Evolutionary conservation across 2,329 filamentous ascomycete species (phyloP).

Genomic region (Pseudocercospora musae): DNA sequence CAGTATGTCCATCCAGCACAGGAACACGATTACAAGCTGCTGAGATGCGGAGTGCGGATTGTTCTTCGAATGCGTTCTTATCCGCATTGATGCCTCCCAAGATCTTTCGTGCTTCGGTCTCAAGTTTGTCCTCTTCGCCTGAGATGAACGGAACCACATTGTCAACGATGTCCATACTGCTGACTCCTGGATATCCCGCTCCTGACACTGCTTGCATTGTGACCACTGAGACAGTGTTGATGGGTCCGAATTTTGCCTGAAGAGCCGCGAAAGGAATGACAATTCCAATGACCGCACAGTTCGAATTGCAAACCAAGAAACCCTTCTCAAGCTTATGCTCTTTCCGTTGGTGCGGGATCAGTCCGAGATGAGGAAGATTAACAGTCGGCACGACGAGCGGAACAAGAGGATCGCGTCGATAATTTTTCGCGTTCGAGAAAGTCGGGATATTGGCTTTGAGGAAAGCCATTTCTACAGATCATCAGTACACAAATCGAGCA

Average conservation of each 20-base stretch:
- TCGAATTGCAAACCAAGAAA: conserved; percentile 95
- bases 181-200: conserved; percentile 85
- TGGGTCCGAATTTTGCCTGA: conserved; percentile 78
- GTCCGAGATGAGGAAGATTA: conserved; percentile 80
- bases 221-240: conserved; percentile 74
- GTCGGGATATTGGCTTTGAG: conserved; percentile 82
- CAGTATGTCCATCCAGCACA: conserved; percentile 93
- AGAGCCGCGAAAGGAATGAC: conserved; percentile 93
- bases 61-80: conserved; percentile 72
- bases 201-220: conserved; percentile 94
- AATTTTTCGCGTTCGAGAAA: conserved; percentile 98
- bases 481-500: conserved; percentile 17
- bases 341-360: conserved; percentile 84
- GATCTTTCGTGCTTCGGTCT: conserved; percentile 93
- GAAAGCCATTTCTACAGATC: conserved; percentile 74
- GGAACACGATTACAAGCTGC: conserved; percentile 90
- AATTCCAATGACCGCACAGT: conserved; percentile 94
- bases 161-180: conserved; percentile 92
- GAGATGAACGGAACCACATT: conserved; percentile 93
- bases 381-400: conserved; percentile 94
- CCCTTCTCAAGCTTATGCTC: conserved; percentile 72
- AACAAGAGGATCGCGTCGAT: conserved; percentile 83
- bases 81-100: conserved; percentile 71
- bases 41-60: conserved; percentile 69
- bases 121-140: conserved; percentile 94